Base-by-base conservation (phyloP, 306 rosid species). In the Clitoria ternatea region DNA sequence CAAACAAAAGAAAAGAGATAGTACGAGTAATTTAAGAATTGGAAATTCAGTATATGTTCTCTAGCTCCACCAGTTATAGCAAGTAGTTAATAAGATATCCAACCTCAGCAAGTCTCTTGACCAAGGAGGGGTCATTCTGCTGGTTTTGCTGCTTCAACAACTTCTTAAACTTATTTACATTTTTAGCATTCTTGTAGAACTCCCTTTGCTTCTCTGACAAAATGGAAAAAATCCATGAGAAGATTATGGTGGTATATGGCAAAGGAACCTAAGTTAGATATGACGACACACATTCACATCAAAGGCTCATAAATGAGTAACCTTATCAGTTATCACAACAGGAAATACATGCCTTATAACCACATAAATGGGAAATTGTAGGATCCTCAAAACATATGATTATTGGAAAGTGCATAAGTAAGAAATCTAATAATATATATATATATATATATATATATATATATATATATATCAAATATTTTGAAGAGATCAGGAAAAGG, bases 151-250 rank as follows among this genome's bases (percentile, higher is more conserved):
- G 84, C 73, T 86, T 92, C 24, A 86, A 30, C 54, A 83, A 78
- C 82, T 85, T 90, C 88, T 77, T 86, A 57, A 69, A 92, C 91
- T 92, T 92, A 23, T 79, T 85, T 67, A 92, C 88, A 26, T 77
- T 75, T 72, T 88, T 90, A n/a, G 92, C 95, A 80, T 92, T 90
- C 77, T 83, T 83, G 56, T 86, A 78, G 57, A 92, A 80, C 83
- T 90, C 98, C 50, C 80, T 85, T 29, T 90, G 87, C 75, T 86
- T 90, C 72, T 92, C 96, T 92, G 89, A 66, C 57, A 78, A 48
- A 26, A 55, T 27, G 27, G 15, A 80, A 59, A 70, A 40, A 49
- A 68, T 13, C 73, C 56, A 24, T 66, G 57, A 62, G 14, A 40
- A 49, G 20, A 4, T 7, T 29, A 20, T 19, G 15, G 37, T 6